A percentile compares a stretch with the other conserved stretches of the same genome.
These are phyloP conservation scores for Chaetomium strumarium DNA, from an alignment of 2,329 filamentous ascomycete species.

Conservation along the genomic window DNA sequence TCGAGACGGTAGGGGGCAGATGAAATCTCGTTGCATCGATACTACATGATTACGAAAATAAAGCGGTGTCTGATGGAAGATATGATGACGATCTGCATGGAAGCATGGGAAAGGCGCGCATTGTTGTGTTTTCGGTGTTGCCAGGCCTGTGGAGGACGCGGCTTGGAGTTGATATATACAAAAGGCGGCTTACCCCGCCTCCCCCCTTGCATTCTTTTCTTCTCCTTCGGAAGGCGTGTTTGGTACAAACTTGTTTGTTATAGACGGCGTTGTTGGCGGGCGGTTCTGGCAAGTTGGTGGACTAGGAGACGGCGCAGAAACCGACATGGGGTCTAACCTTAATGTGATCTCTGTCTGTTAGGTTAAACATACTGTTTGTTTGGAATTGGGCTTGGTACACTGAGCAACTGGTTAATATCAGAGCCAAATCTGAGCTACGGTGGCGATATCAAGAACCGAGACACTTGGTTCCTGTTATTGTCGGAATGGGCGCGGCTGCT, in stretches of 20 bases:
- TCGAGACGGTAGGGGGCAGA: conserved; percentile 19
- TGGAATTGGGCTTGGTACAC: too few relatives aligned
- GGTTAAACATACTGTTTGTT: too few relatives aligned
- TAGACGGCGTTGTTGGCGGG: background rate
- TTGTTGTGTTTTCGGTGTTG: background rate
- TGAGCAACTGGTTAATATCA: too few relatives aligned
- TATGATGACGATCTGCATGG: conserved; percentile 9
- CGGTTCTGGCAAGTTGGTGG: too few relatives aligned
- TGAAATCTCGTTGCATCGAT: conserved; percentile 5
- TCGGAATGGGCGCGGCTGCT: too few relatives aligned
- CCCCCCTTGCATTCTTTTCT: too few relatives aligned
- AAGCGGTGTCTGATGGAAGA: background rate
- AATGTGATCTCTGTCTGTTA: too few relatives aligned
- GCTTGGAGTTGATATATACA: conserved; percentile 8
- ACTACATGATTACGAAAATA: background rate
- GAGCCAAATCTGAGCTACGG: too few relatives aligned
- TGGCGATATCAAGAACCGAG: too few relatives aligned
- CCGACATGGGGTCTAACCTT: too few relatives aligned
- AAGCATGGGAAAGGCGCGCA: conserved; percentile 8
- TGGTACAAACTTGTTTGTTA: conserved; percentile 5
- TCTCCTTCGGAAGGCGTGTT: background rate
- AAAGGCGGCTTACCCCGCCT: conserved; percentile 1
- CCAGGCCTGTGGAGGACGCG: background rate
- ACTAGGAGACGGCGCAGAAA: too few relatives aligned
- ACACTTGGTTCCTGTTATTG: too few relatives aligned